Evolutionary conservation across 208 protist genomes (phyloP), one percentile per base, ranked within the genome.

Genomic region (Angomonas ambiguus): DNA sequence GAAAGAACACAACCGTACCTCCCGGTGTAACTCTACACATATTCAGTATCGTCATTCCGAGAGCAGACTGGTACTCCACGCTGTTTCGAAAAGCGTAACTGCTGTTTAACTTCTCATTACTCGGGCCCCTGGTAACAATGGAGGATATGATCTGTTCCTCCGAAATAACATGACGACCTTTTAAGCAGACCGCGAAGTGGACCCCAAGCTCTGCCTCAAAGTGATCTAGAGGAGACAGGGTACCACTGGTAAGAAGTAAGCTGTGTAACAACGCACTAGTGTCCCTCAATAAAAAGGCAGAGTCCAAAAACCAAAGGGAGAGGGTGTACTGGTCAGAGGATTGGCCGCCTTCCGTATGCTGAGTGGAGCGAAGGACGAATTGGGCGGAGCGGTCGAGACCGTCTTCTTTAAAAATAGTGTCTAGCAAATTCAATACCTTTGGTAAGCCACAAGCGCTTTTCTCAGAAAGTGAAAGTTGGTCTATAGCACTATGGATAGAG

Each of bases 1-100:
- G 95, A 65, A 99, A 99, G 77, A 99, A 99, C 1, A 99, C 97
- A 0, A 99, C 86, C 22, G 98, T 68, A 33, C 98, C 98, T 41
- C 96, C 88, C 8, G 97, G 97, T 4, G 97, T 87, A 60, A 93
- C 80, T 34, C 91, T 83, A 25, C 76, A 51, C 16, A 98, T 32
- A 71, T 97, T 97, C n/a, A 96, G 76, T 6, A 98, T 49, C 2
- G 79, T 79, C 76, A 87, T 88, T 32, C 93, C 95, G 8, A 98
- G 67, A 0, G 73, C 85, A 16, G 74, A 51, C 20, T 85, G 71
- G 73, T 97, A 97, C 53, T 92, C 78, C 31, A 83, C 62, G 62
- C 74, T 87, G 72, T 68, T 76, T 51, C 93, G 81, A 55, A 83
- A 88, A 0, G 82, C 82, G 67, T 86, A 98, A 71, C 80, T 83